These are phyloP conservation scores for Globisporangium yorkense DNA, from an alignment of 352 stramenopile genomes.

Conservation along the genomic window DNA sequence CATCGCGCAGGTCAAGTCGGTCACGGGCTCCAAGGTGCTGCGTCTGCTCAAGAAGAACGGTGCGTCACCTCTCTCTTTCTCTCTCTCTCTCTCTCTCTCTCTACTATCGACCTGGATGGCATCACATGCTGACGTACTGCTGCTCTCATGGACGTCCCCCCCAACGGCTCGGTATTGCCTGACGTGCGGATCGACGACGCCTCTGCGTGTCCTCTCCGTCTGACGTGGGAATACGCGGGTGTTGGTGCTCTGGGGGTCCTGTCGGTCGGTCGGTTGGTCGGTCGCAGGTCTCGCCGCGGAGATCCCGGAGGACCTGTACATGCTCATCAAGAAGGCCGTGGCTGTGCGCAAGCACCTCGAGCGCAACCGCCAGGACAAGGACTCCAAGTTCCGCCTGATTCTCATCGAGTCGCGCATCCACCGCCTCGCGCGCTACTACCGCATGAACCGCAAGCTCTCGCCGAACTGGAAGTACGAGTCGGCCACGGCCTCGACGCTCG, in stretches of 20 bases:
- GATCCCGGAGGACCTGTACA: constrained; percentile 99
- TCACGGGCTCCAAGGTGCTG: constrained; percentile 99
- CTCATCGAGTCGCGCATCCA: constrained; percentile 99
- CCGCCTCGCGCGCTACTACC: constrained; percentile 98
- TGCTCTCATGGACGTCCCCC: constrained; percentile 9
- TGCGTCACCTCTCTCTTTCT: constrained; percentile 21
- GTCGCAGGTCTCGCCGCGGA: constrained; percentile 93
- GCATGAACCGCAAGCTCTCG: constrained; percentile 97
- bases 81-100: neutral
- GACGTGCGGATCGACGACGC: constrained; percentile 61
- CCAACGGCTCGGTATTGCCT: constrained; percentile 75
- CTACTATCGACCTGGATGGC: neutral
- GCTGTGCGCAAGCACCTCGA: constrained; percentile 99
- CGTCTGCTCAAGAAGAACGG: constrained; percentile 99
- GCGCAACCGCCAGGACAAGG: constrained; percentile 99
- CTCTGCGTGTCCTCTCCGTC: constrained; percentile 40
- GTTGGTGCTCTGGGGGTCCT: neutral
- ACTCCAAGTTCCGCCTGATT: constrained; percentile 99
- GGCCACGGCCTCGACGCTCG: constrained; percentile 96
- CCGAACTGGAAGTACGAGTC: constrained; percentile 99
- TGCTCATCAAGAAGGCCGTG: constrained; percentile 99
- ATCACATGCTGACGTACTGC: constrained; percentile 15
- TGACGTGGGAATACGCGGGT: constrained; percentile 86
- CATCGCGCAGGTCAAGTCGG: constrained; percentile 97
- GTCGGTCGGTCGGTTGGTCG: constrained; percentile 3